Evolutionary conservation across 371 early-diverging fungal species (phyloP), one percentile per base, ranked within the genome.

Genomic region (Rhizopus microsporus): DNA sequence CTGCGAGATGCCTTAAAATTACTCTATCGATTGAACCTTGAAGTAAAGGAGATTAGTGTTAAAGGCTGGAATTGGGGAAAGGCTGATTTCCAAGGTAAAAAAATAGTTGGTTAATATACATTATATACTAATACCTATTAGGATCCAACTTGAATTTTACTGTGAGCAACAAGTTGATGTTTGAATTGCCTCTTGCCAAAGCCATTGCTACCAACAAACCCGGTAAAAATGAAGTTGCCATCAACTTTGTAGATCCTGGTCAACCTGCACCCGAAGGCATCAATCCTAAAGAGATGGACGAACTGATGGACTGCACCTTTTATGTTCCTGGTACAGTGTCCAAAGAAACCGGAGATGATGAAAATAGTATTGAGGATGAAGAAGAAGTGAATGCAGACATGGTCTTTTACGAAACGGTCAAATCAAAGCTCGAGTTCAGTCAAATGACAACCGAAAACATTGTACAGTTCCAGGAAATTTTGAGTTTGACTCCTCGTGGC

Each of bases 61-160:
- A 89, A 88, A 52, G 99, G 99, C 34, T 95, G 93, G 91, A 97
- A 97, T 80, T 97, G 98, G 97, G 98, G 96, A 45, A 85, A 88
- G 71, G 82, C 92, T 7, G 94, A 93, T 48, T 91, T 94, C 60
- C 82, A 91, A 75, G 89, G 83, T 81, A 62, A 60, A 16, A 34
- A 44, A 45, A 7, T 13, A 56, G 16, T 33, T n/a, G 13, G 4
- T 7, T 7, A 13, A 17, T 16, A 8, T 31, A 31, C 5, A 13
- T 8, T 4, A 39, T 42, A 16, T 9, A 51, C 38, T 16, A 29
- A 23, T 7, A 9, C 3, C 29, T 23, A 15, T 23, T 23, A 83
- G 92, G 91, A 23, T 80, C 84, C 23, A 78, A 86, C 47, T 73
- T 97, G 58, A 72, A 85, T 7, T 97, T 97, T 72, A 88, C 80